A percentile compares a stretch with the other conserved stretches of the same genome.
These are phyloP conservation scores for Mycena rebaudengoi DNA, from an alignment of 768 basidiomycete genomes.

Conservation along the genomic window DNA sequence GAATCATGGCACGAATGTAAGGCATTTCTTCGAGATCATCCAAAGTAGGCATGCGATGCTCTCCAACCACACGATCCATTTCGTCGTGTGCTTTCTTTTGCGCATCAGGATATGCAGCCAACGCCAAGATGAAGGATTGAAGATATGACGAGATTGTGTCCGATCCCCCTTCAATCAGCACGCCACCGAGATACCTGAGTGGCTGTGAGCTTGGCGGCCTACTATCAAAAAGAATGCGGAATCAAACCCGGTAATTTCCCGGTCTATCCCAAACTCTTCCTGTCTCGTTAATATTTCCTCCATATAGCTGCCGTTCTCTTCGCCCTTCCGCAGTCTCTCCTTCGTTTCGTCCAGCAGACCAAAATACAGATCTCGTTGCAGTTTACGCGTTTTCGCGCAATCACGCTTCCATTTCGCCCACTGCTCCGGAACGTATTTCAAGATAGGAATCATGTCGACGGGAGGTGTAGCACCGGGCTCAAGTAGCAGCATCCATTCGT, in stretches of 20 bases:
- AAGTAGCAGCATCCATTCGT: conserved; percentile 34
- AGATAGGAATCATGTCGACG: conserved; percentile 43
- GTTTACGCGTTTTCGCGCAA: conserved; percentile 26
- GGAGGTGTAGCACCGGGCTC: conserved; percentile 47
- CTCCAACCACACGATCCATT: conserved; percentile 37
- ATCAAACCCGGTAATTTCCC: conserved; percentile 11
- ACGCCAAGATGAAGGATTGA: conserved; percentile 33
- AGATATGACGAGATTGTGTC: conserved; percentile 39
- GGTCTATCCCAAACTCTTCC: conserved; percentile 11
- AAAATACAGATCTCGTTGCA: conserved; percentile 41
- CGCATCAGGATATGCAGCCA: conserved; percentile 36
- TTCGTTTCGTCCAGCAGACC: conserved; percentile 36
- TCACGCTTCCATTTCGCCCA: conserved; percentile 45
- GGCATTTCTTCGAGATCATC: conserved; percentile 33
- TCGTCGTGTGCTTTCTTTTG: conserved; percentile 36
- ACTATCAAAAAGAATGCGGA: not conserved
- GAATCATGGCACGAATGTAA: conserved; percentile 32
- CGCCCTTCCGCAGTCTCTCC: conserved; percentile 32
- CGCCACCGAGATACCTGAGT: conserved; percentile 41
- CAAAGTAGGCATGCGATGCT: conserved; percentile 29
- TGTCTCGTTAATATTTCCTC: conserved; percentile 37
- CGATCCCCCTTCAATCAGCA: conserved; percentile 39
- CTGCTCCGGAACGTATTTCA: conserved; percentile 42
- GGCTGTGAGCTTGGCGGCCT: not conserved
- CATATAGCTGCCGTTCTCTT: conserved; percentile 40